Evolutionary conservation across 441 rosid species (phyloP), one percentile per base, ranked within the genome.

Genomic region (Brassica balearica): DNA sequence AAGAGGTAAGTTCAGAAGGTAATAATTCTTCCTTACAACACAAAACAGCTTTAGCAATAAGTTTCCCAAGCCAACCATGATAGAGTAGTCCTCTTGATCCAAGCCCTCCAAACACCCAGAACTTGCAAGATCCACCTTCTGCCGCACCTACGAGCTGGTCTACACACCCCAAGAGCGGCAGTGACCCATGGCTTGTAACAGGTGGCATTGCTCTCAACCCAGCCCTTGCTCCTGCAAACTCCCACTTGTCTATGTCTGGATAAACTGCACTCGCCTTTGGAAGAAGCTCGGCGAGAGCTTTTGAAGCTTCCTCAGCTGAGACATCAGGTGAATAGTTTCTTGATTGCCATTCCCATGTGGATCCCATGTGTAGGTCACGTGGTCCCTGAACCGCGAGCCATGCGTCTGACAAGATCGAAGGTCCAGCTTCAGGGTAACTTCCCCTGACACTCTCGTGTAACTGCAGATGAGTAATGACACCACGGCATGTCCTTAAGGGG

Each of bases 141-240:
- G 82, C 72, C 53, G 63, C 78, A 29, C 85, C 85, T 66, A 91
- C 25, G 38, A 89, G 77, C 84, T 87, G 80, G 77, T 90, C 71
- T 9, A 93, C 79, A 73, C 97, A 83, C 8, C 98, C 96, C 79
- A 92, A 74, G 80, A 95, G 89, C 0, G 99, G 99, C 79, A 93
- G 87, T 14, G 98, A 92, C 51, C 99, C 99, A 8, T 85, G 74
- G 22, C 91, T 68, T 71, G 96, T 86, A 73, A 86, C 82, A 7
- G 95, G 99, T 12, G 97, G 98, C 97, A 93, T 91, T 82, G 97
- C 96, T 82, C 97, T 86, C 80, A 93, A 83, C 38, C 99, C 97
- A 5, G 97, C 98, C 81, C 80, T 90, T 48, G 98, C 96, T 83
- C 88, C 89, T 0, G 79, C 65, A 70, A 88, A 85, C 38, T 68